phyloP scores from a whole-genome alignment of 148 eudicot species.

The Fagopyrum esculentum region DNA sequence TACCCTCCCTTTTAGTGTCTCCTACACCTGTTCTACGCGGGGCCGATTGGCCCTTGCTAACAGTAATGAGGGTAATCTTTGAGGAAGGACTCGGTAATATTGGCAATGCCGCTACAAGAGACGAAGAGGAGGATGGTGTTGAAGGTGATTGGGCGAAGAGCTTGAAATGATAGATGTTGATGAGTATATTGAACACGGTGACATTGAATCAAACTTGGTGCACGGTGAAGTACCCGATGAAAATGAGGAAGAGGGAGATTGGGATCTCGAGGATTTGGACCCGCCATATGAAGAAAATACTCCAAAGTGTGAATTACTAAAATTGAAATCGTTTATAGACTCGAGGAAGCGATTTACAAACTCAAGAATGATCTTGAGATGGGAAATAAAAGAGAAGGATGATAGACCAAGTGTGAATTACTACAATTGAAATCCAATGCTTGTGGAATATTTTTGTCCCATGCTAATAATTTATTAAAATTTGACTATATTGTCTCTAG shows the following conservation, averaged over 20 bases:
- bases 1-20: constrained; percentile 52
- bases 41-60: constrained; percentile 73
- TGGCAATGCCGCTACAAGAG: constrained; percentile 26
- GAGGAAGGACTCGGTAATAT: constrained; percentile 50
- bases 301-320: too few species aligned
- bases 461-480: too few species aligned
- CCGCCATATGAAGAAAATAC: constrained; percentile 83
- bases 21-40: constrained; percentile 50
- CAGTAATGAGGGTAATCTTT: constrained; percentile 61
- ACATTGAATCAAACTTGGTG: constrained; percentile 21
- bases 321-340: too few species aligned
- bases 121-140: constrained; percentile 48
- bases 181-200: constrained; percentile 37
- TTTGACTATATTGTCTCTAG: too few species aligned
- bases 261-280: constrained; percentile 91
- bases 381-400: too few species aligned
- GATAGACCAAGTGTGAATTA: too few species aligned
- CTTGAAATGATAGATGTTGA: constrained; percentile 38
- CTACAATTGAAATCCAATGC: too few species aligned
- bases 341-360: too few species aligned
- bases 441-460: too few species aligned
- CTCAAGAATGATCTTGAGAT: too few species aligned
- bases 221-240: constrained; percentile 39
- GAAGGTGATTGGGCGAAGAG: constrained; percentile 55
- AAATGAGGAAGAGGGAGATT: constrained; percentile 70